Evolutionary conservation across 2,329 filamentous ascomycete genomes (phyloP).

Genomic region (Purpureocillium lavendulum): DNA sequence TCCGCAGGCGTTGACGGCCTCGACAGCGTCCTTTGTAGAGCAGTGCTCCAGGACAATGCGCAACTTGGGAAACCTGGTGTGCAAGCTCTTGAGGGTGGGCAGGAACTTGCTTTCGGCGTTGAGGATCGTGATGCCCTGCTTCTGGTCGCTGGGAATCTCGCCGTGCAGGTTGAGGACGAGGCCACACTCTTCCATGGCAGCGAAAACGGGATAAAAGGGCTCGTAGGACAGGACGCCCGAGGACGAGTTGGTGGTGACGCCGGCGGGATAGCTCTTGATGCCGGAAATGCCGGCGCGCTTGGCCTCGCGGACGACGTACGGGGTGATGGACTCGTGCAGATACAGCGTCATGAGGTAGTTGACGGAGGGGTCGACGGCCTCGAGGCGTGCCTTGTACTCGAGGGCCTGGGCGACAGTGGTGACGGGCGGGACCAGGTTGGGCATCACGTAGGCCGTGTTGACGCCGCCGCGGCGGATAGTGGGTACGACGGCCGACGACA

Average conservation of each 20-base stretch:
- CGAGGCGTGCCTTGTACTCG: conserved; percentile 55
- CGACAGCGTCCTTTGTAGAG: conserved; percentile 73
- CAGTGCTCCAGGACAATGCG: conserved; percentile 71
- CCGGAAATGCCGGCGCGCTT: conserved; percentile 62
- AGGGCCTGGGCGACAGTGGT: conserved; percentile 54
- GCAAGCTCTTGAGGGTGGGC: conserved; percentile 67
- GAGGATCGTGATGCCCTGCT: conserved; percentile 37
- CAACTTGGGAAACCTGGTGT: conserved; percentile 65
- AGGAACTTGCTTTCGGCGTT: conserved; percentile 53
- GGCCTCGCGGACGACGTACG: conserved; percentile 64
- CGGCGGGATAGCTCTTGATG: conserved; percentile 63
- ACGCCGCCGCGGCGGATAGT: conserved; percentile 52
- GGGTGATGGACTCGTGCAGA: conserved; percentile 54
- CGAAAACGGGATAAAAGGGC: conserved; percentile 70
- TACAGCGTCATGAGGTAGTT: conserved; percentile 60
- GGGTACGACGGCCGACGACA: conserved; percentile 49
- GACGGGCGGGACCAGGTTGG: conserved; percentile 57
- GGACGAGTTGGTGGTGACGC: conserved; percentile 58
- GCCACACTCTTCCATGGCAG: conserved; percentile 78
- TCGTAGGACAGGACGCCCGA: conserved; percentile 64
- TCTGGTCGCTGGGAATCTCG: conserved; percentile 52
- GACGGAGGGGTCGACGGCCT: conserved; percentile 52
- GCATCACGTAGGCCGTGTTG: conserved; percentile 55
- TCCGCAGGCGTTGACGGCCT: conserved; percentile 69
- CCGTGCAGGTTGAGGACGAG: conserved; percentile 92